Evolutionary conservation across 1,284 basidiomycete genomes (phyloP).

Genomic region (Apiotrichum gracile): DNA sequence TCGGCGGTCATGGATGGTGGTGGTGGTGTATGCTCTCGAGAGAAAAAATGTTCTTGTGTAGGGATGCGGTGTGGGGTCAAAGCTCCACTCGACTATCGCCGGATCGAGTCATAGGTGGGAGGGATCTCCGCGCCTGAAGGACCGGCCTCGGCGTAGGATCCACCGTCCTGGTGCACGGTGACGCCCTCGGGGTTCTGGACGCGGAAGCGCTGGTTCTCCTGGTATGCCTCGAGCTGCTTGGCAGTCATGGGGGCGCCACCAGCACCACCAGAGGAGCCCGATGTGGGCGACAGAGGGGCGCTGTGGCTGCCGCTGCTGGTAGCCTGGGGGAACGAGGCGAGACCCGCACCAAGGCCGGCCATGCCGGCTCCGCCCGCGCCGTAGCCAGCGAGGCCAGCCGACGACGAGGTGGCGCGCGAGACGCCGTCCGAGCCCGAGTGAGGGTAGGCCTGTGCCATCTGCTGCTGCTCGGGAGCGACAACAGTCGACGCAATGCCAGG

Average conservation of each 20-base stretch:
- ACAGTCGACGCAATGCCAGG: slow-evolving; percentile 31
- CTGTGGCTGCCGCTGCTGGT: not conserved
- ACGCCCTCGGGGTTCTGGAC: slow-evolving; percentile 26
- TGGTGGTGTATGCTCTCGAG: too few species aligned
- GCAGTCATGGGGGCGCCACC: slow-evolving; percentile 17
- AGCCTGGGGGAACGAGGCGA: slow-evolving; percentile 4
- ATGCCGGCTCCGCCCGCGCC: slow-evolving; percentile 23
- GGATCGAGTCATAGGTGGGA: slow-evolving; percentile 36
- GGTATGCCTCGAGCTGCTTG: slow-evolving; percentile 42
- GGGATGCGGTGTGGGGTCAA: too few species aligned
- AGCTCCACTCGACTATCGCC: slow-evolving; percentile 12
- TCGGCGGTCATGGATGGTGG: not conserved
- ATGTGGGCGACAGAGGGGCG: not conserved
- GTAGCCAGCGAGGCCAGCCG: slow-evolving; percentile 39
- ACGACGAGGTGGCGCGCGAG: slow-evolving; percentile 33
- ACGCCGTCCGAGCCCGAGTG: slow-evolving; percentile 18
- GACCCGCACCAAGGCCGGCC: not conserved
- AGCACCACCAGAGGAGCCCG: not conserved
- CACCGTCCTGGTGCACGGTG: slow-evolving; percentile 36
- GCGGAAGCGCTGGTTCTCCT: slow-evolving; percentile 32
- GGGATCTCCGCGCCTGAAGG: slow-evolving; percentile 28
- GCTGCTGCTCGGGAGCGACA: slow-evolving; percentile 38
- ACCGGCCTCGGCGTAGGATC: slow-evolving; percentile 20
- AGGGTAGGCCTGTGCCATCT: slow-evolving; percentile 12
- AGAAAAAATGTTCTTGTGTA: too few species aligned